Percentiles rank a stretch among this genome's conserved stretches.
Conservation (phyloP, 2,329 filamentous ascomycete genomes). For the Aschersonia sp. region DNA sequence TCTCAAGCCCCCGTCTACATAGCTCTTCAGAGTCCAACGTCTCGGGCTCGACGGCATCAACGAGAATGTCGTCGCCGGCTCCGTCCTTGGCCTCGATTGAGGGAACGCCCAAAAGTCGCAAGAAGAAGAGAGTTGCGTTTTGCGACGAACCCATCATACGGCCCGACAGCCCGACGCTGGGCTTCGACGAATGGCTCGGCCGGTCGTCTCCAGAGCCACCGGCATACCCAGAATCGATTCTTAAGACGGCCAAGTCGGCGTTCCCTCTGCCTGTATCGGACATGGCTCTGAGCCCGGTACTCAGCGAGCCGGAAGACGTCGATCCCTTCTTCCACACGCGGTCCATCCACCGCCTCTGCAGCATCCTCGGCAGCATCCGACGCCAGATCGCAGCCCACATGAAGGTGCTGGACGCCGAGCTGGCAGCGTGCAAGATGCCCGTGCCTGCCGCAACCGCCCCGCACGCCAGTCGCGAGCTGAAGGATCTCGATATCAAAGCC, state of each 20-base stretch:
- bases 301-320: slow-evolving; percentile 4
- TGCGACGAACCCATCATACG: slow-evolving; percentile 33
- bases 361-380: slow-evolving; percentile 31
- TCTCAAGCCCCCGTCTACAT: slow-evolving; percentile 26
- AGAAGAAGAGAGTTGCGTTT: slow-evolving; percentile 26
- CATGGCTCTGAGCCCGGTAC: slow-evolving; percentile 2
- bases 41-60: slow-evolving; percentile 28
- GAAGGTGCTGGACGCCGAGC: slow-evolving; percentile 27
- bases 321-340: slow-evolving; percentile 25
- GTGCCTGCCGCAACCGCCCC: too few relatives aligned
- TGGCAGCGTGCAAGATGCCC: slow-evolving; percentile 6
- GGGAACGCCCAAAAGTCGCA: slow-evolving; percentile 6
- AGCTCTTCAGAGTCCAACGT: slow-evolving; percentile 31
- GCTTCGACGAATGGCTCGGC: slow-evolving; percentile 30
- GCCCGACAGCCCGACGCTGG: slow-evolving; percentile 46
- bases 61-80: slow-evolving; percentile 30
- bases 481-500: slow-evolving; percentile 27
- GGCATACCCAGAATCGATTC: slow-evolving; percentile 6
- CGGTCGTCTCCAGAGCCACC: slow-evolving; percentile 8
- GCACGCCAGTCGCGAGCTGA: slow-evolving; percentile 17
- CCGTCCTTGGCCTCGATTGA: slow-evolving; percentile 17
- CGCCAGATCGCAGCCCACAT: slow-evolving; percentile 34
- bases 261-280: not conserved
- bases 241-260: slow-evolving; percentile 4
- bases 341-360: slow-evolving; percentile 33